Evolutionary conservation across 495 filamentous ascomycete genomes (phyloP).

Genomic region (Penicillium alfredii): DNA sequence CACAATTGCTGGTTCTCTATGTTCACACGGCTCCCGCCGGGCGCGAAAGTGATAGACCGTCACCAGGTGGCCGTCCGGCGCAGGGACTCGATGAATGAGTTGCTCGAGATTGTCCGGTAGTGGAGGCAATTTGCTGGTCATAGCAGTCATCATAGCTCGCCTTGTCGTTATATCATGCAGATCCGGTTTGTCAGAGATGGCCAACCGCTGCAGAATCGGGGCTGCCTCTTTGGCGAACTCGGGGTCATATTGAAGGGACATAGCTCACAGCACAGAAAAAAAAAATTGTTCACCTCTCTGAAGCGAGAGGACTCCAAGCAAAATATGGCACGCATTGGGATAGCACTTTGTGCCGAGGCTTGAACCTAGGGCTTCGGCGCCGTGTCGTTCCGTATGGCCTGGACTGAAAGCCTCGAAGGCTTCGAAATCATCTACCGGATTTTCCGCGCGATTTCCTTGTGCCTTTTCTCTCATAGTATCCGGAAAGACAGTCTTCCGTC

Average conservation of each 20-base stretch:
- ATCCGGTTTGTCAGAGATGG: background rate
- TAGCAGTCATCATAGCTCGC: conserved; percentile 3
- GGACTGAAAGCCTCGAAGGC: no score
- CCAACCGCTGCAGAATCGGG: conserved; percentile 6
- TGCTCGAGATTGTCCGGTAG: conserved; percentile 13
- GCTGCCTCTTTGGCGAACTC: conserved; percentile 10
- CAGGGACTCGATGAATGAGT: conserved; percentile 3
- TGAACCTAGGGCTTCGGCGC: no score
- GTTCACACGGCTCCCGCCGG: background rate
- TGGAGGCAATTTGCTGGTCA: background rate
- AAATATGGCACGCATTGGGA: no score
- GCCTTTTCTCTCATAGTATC: no score
- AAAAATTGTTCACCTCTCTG: no score
- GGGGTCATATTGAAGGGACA: conserved; percentile 12
- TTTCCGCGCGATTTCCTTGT: no score
- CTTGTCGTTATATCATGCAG: conserved; percentile 8
- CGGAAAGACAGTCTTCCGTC: no score
- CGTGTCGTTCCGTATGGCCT: no score
- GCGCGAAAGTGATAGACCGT: conserved; percentile 10
- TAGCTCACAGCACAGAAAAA: background rate
- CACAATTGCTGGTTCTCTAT: conserved; percentile 9
- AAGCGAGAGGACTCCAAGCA: no score
- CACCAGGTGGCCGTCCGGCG: conserved; percentile 5
- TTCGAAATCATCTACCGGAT: no score
- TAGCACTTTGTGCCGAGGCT: no score